Percentiles rank a stretch among this genome's conserved stretches.
Conservation (phyloP, 371 early-diverging fungal species). For the Lichtheimia ramosa region DNA sequence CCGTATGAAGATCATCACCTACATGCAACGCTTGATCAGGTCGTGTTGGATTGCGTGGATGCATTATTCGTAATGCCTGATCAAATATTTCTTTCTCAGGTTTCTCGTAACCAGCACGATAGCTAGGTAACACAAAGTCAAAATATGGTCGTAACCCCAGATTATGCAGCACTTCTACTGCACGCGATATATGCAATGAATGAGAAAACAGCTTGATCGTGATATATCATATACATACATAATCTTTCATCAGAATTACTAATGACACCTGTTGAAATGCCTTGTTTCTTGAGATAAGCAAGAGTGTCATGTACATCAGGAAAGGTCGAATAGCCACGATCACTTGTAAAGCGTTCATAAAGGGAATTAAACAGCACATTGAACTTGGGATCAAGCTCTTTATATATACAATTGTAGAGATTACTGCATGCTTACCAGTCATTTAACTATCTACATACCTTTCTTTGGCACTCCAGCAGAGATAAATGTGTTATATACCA, state of each 20-base stretch:
- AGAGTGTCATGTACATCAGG: slow-evolving; percentile 17
- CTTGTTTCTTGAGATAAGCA: slow-evolving; percentile 8
- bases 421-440: background rate
- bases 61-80: slow-evolving; percentile 7
- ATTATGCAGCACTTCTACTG: slow-evolving; percentile 16
- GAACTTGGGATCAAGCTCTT: slow-evolving; percentile 19
- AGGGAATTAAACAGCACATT: slow-evolving; percentile 13
- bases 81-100: slow-evolving; percentile 19
- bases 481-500: slow-evolving; percentile 11
- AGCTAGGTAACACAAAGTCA: slow-evolving; percentile 22
- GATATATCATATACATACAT: slow-evolving; percentile 5
- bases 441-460: slow-evolving; percentile 2
- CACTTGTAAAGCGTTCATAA: slow-evolving; percentile 19
- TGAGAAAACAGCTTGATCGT: background rate
- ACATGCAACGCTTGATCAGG: slow-evolving; percentile 18
- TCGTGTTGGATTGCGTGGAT: background rate
- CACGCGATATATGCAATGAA: background rate
- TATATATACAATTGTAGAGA: background rate
- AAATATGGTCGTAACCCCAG: slow-evolving; percentile 16
- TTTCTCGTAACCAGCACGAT: slow-evolving; percentile 17
- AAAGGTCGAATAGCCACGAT: slow-evolving; percentile 19
- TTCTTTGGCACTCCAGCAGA: slow-evolving; percentile 9
- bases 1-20: slow-evolving; percentile 18
- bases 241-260: slow-evolving; percentile 26
- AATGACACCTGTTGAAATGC: slow-evolving; percentile 19